phyloP scores from a whole-genome alignment of 306 rosid species.

The Gastrolobium bilobum region DNA sequence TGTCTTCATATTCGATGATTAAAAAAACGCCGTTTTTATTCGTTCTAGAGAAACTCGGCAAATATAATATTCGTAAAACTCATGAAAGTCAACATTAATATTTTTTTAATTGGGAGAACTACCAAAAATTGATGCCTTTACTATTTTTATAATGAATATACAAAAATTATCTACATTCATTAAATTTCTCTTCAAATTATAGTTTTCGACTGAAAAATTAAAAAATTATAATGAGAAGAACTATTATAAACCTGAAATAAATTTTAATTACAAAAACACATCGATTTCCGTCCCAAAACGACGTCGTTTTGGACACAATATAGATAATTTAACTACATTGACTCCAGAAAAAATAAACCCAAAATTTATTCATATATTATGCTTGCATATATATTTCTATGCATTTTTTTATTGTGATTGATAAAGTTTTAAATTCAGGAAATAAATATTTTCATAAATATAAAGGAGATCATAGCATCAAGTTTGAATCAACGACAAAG shows the following conservation, averaged over 20 bases:
- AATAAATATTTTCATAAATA: not conserved
- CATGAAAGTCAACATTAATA: not conserved
- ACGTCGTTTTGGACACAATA: too few relatives aligned
- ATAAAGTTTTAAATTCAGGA: not conserved
- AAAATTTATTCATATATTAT: slow-evolving; percentile 27
- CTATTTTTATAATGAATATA: too few relatives aligned
- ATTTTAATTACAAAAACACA: too few relatives aligned
- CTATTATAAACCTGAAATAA: too few relatives aligned
- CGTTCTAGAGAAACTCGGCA: not conserved
- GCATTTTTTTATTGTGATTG: not conserved
- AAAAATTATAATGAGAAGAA: too few relatives aligned
- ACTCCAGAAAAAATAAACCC: too few relatives aligned
- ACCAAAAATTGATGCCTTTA: too few relatives aligned
- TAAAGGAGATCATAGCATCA: not conserved
- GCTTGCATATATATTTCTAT: not conserved
- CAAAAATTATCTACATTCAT: too few relatives aligned
- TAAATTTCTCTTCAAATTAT: too few relatives aligned
- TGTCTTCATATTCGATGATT: slow-evolving; percentile 19
- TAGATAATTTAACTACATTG: too few relatives aligned
- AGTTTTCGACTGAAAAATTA: too few relatives aligned
- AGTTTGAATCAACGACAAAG: not conserved
- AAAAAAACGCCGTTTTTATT: not conserved
- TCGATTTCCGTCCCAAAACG: too few relatives aligned
- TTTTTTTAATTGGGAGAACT: not conserved
- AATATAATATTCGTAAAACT: slow-evolving; percentile 40